Evolutionary conservation across 2,329 filamentous ascomycete genomes (phyloP).

Genomic region (Monosporascus sp.): DNA sequence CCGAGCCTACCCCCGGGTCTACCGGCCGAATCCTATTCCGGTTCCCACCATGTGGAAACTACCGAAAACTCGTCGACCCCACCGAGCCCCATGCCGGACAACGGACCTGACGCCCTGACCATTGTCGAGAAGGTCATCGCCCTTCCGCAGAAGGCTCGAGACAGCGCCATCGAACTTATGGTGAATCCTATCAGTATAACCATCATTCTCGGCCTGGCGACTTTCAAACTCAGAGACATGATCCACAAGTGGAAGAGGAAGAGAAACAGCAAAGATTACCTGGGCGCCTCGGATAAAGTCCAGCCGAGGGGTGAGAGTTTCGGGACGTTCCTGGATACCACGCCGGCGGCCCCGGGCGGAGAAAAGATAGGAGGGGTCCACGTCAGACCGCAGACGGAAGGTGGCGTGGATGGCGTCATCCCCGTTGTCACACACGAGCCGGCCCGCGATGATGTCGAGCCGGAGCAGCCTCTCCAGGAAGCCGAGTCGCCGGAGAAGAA

Average conservation of each 20-base stretch:
- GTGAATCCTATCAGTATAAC: conserved; percentile 23
- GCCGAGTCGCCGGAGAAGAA: conserved; percentile 41
- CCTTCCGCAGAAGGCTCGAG: conserved; percentile 44
- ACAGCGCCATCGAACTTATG: conserved; percentile 49
- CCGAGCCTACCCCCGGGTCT: conserved; percentile 33
- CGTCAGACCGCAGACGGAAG: neutral
- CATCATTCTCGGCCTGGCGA: conserved; percentile 33
- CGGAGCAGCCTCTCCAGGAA: conserved; percentile 22
- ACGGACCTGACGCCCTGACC: conserved; percentile 31
- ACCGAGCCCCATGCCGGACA: conserved; percentile 19
- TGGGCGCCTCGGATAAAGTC: neutral
- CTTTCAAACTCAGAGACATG: conserved; percentile 40
- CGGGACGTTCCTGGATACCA: neutral
- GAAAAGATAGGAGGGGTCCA: neutral
- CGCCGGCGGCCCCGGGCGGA: neutral
- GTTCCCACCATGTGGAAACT: conserved; percentile 9
- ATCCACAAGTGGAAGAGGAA: conserved; percentile 14
- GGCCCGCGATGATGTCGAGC: conserved; percentile 4
- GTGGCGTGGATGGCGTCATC: conserved; percentile 6
- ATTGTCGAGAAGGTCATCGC: conserved; percentile 47
- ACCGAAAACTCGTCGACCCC: conserved; percentile 29
- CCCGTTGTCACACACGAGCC: conserved; percentile 12
- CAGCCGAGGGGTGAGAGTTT: neutral
- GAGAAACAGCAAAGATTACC: conserved; percentile 4
- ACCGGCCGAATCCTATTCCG: conserved; percentile 16